A percentile compares a stretch with the other conserved stretches of the same genome.
These are phyloP conservation scores for Nemania abortiva DNA, from an alignment of 2,329 filamentous ascomycete species.

Conservation along the genomic window DNA sequence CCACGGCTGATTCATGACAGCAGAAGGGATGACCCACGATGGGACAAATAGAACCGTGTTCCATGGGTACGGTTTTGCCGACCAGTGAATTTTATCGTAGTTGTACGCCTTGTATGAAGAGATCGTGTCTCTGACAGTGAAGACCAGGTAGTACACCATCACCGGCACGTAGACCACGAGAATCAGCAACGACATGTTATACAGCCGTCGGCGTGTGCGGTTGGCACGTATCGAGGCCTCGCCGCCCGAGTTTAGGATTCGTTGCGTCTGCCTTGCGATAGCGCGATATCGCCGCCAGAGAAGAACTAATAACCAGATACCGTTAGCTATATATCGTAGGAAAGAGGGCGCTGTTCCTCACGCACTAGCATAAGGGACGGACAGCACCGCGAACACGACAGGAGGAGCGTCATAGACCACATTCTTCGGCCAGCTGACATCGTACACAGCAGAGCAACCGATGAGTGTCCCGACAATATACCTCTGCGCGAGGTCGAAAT, in stretches of 20 bases:
- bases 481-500: conserved; percentile 60
- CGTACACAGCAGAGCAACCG: conserved; percentile 62
- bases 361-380: conserved; percentile 64
- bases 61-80: conserved; percentile 57
- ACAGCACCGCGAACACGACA: conserved; percentile 57
- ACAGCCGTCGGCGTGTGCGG: conserved; percentile 65
- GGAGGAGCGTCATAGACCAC: conserved; percentile 63
- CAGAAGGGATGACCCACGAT: conserved; percentile 55
- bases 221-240: conserved; percentile 58
- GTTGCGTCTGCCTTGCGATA: conserved; percentile 57
- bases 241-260: conserved; percentile 57
- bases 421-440: conserved; percentile 61
- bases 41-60: conserved; percentile 61
- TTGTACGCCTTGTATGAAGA: conserved; percentile 53
- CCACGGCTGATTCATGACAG: conserved; percentile 61
- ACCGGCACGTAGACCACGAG: conserved; percentile 65
- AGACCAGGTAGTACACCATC: conserved; percentile 55
- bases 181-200: conserved; percentile 66
- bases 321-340: conserved; percentile 14
- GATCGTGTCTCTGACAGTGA: conserved; percentile 55
- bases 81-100: conserved; percentile 58
- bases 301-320: conserved; percentile 48
- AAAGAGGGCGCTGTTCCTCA: conserved; percentile 21
- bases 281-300: conserved; percentile 62
- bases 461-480: conserved; percentile 63